phyloP scores from a whole-genome alignment of 805 yeast species.

The Maudiozyma saulgeensis region DNA sequence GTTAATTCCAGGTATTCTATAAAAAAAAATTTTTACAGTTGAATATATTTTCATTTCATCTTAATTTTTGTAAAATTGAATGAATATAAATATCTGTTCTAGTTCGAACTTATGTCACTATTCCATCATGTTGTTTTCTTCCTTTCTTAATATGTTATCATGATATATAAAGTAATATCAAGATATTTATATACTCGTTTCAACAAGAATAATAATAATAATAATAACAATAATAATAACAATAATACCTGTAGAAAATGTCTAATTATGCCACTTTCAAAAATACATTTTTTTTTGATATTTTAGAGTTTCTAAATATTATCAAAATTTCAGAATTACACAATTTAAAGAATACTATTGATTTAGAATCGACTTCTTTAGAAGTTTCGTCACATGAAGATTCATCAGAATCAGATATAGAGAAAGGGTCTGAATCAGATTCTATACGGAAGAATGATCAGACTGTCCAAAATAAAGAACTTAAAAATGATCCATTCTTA shows the following conservation, averaged over 20 bases:
- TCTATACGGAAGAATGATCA: not conserved
- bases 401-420: not conserved
- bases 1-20: too few species aligned
- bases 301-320: not conserved
- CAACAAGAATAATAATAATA: too few species aligned
- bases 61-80: too few species aligned
- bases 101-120: too few species aligned
- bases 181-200: too few species aligned
- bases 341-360: not conserved
- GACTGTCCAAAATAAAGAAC: not conserved
- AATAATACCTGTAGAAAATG: not conserved
- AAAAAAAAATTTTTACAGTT: too few species aligned
- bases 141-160: too few species aligned
- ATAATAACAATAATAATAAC: too few species aligned
- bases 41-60: too few species aligned
- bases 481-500: conserved; percentile 17
- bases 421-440: not conserved
- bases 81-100: too few species aligned
- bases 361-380: not conserved
- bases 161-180: too few species aligned
- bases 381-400: not conserved
- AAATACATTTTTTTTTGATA: not conserved
- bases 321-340: not conserved
- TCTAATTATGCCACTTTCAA: not conserved
- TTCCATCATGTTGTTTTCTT: too few species aligned